These are phyloP conservation scores for Mycena chlorophos DNA, from an alignment of 768 basidiomycete species.

Conservation along the genomic window DNA sequence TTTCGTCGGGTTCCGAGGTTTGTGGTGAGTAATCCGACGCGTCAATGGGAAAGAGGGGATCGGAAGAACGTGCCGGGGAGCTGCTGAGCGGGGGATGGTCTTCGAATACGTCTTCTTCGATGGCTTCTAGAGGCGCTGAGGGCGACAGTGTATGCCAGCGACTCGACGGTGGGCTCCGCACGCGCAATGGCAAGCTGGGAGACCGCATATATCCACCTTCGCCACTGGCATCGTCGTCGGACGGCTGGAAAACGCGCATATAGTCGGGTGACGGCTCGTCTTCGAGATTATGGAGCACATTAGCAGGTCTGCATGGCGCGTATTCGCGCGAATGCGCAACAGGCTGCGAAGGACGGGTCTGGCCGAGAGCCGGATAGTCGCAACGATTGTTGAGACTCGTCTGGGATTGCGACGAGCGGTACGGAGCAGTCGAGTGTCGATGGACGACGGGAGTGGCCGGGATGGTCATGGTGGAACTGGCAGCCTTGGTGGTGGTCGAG, in stretches of 20 bases:
- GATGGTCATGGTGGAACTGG: too few species aligned
- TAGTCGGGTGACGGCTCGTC: neutral
- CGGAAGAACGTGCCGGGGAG: conserved; percentile 16
- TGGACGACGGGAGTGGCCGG: too few species aligned
- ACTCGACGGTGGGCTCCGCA: neutral
- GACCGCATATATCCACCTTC: neutral
- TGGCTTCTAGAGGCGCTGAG: neutral
- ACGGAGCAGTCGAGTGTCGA: too few species aligned
- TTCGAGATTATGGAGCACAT: too few species aligned
- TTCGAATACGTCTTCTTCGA: conserved; percentile 15
- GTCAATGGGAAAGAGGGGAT: conserved; percentile 11
- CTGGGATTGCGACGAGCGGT: too few species aligned
- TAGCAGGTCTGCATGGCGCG: too few species aligned
- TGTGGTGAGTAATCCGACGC: conserved; percentile 10
- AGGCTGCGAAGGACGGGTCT: too few species aligned
- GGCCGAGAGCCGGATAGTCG: too few species aligned
- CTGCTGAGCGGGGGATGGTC: conserved; percentile 18
- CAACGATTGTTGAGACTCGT: too few species aligned
- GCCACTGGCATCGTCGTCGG: neutral
- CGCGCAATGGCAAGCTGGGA: too few species aligned
- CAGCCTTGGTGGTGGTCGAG: too few species aligned
- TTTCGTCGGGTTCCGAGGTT: conserved; percentile 3
- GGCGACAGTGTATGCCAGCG: neutral
- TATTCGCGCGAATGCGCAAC: too few species aligned
- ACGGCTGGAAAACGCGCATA: neutral